Percentiles rank a stretch among this genome's conserved stretches.
These are phyloP conservation scores for Kalmusia sp. DNA, from an alignment of 2,329 filamentous ascomycete genomes.

Conservation along the genomic window DNA sequence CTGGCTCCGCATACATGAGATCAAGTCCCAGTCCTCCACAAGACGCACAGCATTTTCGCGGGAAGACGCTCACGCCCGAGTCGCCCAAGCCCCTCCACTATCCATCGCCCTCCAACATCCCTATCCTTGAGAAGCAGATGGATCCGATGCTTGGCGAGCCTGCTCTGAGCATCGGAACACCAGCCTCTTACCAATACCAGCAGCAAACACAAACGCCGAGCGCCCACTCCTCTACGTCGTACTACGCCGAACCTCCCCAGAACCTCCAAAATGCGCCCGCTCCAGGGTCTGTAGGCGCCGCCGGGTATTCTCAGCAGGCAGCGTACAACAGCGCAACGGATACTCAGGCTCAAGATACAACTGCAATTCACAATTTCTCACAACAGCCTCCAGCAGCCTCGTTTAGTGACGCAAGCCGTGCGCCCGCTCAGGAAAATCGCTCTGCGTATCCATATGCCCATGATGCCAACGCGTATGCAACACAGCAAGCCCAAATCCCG, in stretches of 20 bases:
- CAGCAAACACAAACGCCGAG: slow-evolving; percentile 42
- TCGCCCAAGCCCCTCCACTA: slow-evolving; percentile 74
- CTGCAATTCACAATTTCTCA: slow-evolving; percentile 47
- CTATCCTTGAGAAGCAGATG: slow-evolving; percentile 74
- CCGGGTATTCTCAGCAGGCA: slow-evolving; percentile 32
- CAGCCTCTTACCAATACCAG: slow-evolving; percentile 38
- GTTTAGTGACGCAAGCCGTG: slow-evolving; percentile 43
- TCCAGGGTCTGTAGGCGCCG: slow-evolving; percentile 29
- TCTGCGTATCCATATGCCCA: slow-evolving; percentile 41
- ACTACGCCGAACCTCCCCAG: slow-evolving; percentile 36
- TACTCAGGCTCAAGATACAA: slow-evolving; percentile 44
- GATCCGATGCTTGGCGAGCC: slow-evolving; percentile 75
- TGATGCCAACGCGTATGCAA: slow-evolving; percentile 42
- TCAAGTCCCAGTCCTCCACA: slow-evolving; percentile 60
- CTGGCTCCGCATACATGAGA: slow-evolving; percentile 59
- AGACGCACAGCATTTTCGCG: slow-evolving; percentile 67
- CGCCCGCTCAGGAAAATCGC: slow-evolving; percentile 36
- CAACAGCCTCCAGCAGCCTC: slow-evolving; percentile 40
- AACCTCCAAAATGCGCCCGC: slow-evolving; percentile 25
- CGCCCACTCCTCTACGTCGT: slow-evolving; percentile 37
- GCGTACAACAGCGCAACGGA: slow-evolving; percentile 35
- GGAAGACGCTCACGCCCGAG: slow-evolving; percentile 71
- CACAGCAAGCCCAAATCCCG: slow-evolving; percentile 37
- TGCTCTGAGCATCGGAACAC: slow-evolving; percentile 61
- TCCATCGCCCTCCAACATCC: slow-evolving; percentile 72